Percentiles rank a stretch among this genome's conserved stretches.
phyloP scores from a whole-genome alignment of 2,329 filamentous ascomycete species.

The Trichoderma semiorbis region DNA sequence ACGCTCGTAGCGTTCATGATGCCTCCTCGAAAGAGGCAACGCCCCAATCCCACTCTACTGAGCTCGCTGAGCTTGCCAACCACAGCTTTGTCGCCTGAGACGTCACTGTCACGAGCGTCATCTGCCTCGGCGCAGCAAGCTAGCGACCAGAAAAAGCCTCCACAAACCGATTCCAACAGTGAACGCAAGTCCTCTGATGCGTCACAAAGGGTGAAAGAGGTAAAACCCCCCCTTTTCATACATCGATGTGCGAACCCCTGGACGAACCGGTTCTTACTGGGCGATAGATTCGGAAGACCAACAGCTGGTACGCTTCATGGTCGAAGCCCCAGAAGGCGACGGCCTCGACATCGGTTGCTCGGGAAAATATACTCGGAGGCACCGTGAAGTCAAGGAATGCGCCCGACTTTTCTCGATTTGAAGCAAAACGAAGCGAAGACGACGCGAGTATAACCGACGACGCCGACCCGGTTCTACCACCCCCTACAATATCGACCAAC shows the following conservation, averaged over 20 bases:
- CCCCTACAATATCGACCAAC: conserved; percentile 22
- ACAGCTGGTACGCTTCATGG: conserved; percentile 64
- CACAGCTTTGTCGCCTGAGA: conserved; percentile 21
- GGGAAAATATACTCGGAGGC: conserved; percentile 58
- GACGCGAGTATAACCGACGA: conserved; percentile 27
- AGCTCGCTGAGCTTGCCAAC: conserved; percentile 21
- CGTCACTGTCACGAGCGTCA: conserved; percentile 20
- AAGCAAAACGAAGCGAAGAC: conserved; percentile 38
- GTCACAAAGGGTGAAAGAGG: conserved; percentile 11
- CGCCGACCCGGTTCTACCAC: conserved; percentile 6
- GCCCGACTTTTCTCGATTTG: conserved; percentile 51
- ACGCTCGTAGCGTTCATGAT: conserved; percentile 23
- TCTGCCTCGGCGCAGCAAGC: conserved; percentile 13
- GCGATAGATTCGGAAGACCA: conserved; percentile 47
- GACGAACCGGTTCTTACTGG: not conserved
- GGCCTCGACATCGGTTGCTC: conserved; percentile 57
- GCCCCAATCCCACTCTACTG: conserved; percentile 29
- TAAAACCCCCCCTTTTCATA: not conserved
- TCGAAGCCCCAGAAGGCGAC: conserved; percentile 53
- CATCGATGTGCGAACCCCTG: not conserved
- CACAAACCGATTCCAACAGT: not conserved
- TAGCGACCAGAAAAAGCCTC: conserved; percentile 13
- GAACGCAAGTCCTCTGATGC: conserved; percentile 10
- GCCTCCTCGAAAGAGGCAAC: conserved; percentile 34
- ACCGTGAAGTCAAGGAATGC: conserved; percentile 45